Conservation (phyloP, 306 rosid species). For the Medicago truncatula region DNA sequence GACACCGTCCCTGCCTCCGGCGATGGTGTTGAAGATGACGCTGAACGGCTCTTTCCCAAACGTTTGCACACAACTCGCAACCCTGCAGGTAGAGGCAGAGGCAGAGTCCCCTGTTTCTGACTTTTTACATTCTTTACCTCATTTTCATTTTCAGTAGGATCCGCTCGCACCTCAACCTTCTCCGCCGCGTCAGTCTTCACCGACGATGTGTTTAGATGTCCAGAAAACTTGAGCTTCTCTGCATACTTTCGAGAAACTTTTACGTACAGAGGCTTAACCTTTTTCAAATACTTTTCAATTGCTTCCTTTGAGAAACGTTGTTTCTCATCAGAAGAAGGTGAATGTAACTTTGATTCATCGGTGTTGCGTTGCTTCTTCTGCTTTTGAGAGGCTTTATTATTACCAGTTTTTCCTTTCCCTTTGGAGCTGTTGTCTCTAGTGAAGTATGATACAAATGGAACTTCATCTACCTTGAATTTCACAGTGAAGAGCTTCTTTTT, state of each 20-base stretch:
- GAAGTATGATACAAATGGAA: constrained; percentile 78
- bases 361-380: constrained; percentile 35
- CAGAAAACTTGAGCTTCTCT: constrained; percentile 64
- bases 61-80: constrained; percentile 81
- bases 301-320: constrained; percentile 71
- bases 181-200: constrained; percentile 36
- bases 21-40: constrained; percentile 62
- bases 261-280: constrained; percentile 81
- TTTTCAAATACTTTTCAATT: constrained; percentile 73
- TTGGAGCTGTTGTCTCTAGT: constrained; percentile 76
- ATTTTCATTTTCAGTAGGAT: constrained; percentile 29
- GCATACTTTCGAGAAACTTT: constrained; percentile 70
- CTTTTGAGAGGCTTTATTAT: constrained; percentile 19
- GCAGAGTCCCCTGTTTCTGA: constrained; percentile 53
- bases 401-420: constrained; percentile 33
- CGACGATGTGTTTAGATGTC: constrained; percentile 47
- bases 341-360: constrained; percentile 32
- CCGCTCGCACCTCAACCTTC: constrained; percentile 33
- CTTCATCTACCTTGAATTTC: constrained; percentile 82
- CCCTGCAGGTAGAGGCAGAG: constrained; percentile 57
- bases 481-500: constrained; percentile 66
- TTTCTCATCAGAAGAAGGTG: constrained; percentile 58
- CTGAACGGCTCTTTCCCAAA: constrained; percentile 83
- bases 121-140: constrained; percentile 43
- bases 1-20: constrained; percentile 49